Base-by-base conservation (phyloP, 352 stramenopile genomes). In the Globisporangium canariense region DNA sequence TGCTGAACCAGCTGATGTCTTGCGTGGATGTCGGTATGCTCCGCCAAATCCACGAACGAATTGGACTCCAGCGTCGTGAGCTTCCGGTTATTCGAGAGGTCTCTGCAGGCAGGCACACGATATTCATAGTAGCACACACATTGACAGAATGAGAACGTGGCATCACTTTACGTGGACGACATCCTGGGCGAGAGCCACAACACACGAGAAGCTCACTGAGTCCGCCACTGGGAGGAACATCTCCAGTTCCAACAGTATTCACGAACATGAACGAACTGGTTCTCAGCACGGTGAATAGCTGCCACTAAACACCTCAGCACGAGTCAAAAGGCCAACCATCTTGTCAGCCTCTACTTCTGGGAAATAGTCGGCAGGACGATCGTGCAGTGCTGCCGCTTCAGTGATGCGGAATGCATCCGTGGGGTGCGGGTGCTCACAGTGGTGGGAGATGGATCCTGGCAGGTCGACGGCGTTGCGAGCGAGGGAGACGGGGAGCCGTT, bases 21-120 rank as follows among this genome's bases (percentile, higher is more conserved):
- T 73, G 88, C 79, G 67, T 57, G 41, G 25, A 91, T 74, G 43
- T 68, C 71, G 32, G 81, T 54, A 0, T 89, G 71, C 54, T 67
- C 47, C 10, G 72, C 58, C 52, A 89, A 63, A 34, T 73, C 66
- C 38, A 65, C 74, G 43, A 90, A 90, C 4, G 76, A 78, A 28
- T 76, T 65, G 1, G 79, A 25, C 36, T 78, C 67, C n/a, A 90
- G 68, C 62, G 66, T 61, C 30, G 71, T 79, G 38, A 91, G 65
- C n/a, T 58, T 62, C 22, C 75, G 78, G 66, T 89, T 91, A 56
- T 82, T 65, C 1, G 81, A 90, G 5, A 88, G 50, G 61, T 86
- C 66, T 49, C 78, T 89, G 40, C 30, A 49, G 18, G 38, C 4
- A 40, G 25, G 25, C 25, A 28, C 61, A 56, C 14, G 36, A 18